Percentiles rank a stretch among this genome's conserved stretches.
phyloP scores from a whole-genome alignment of 352 stramenopile species.

The Elongisporangium prolatum region DNA sequence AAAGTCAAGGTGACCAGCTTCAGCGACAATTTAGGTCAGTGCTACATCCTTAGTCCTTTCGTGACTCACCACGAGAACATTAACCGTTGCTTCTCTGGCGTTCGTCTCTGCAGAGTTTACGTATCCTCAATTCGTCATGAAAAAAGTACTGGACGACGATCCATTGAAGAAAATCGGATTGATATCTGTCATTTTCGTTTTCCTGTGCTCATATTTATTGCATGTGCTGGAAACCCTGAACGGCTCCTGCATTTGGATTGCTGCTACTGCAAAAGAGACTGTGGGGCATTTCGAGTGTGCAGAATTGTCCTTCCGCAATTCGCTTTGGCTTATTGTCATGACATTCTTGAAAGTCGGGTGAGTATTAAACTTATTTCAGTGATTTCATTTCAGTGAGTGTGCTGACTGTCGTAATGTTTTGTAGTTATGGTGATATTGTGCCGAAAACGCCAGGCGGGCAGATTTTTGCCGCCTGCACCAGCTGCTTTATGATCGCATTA shows the following conservation, averaged over 20 bases:
- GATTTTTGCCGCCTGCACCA: slow-evolving; percentile 22
- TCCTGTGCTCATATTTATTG: slow-evolving; percentile 34
- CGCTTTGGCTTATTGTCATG: slow-evolving; percentile 42
- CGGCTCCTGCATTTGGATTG: slow-evolving; percentile 23
- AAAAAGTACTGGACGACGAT: slow-evolving; percentile 62
- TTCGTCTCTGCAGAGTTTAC: slow-evolving; percentile 37
- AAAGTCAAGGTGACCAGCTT: slow-evolving; percentile 63
- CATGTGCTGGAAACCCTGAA: slow-evolving; percentile 47
- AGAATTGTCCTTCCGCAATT: slow-evolving; percentile 22
- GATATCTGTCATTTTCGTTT: slow-evolving; percentile 18
- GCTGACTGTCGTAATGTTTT: neutral
- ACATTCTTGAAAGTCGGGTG: slow-evolving; percentile 45
- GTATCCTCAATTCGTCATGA: slow-evolving; percentile 66
- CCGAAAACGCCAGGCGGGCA: slow-evolving; percentile 20
- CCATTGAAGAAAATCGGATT: slow-evolving; percentile 38
- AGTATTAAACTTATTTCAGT: neutral
- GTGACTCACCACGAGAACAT: no score
- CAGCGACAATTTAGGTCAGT: slow-evolving; percentile 43
- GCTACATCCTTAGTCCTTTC: no score
- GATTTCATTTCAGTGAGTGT: neutral
- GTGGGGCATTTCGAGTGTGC: slow-evolving; percentile 16
- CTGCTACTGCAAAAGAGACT: neutral
- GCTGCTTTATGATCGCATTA: slow-evolving; percentile 27
- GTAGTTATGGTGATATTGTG: slow-evolving; percentile 42
- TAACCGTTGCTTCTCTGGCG: no score